phyloP scores from a whole-genome alignment of 129 eudicot genomes.

The Ambrosia trifida region DNA sequence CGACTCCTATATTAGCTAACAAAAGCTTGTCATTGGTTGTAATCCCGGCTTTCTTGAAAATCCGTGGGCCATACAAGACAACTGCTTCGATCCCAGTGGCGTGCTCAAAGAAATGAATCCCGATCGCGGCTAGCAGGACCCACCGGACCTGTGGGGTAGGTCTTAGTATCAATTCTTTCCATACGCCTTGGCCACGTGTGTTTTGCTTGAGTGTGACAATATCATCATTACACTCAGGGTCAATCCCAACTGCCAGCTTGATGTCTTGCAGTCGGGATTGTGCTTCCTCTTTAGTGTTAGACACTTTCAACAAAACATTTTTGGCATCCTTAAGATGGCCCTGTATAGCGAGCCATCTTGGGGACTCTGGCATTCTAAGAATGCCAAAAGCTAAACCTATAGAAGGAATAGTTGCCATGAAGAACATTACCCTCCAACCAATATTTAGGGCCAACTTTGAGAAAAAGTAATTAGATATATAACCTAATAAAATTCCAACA shows the following conservation, averaged over 20 bases:
- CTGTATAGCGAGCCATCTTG: slow-evolving; percentile 76
- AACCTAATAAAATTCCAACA: slow-evolving; percentile 64
- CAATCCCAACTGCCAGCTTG: slow-evolving; percentile 54
- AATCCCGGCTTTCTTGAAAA: slow-evolving; percentile 71
- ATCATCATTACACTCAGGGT: slow-evolving; percentile 44
- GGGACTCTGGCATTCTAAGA: slow-evolving; percentile 80
- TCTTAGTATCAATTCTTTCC: slow-evolving; percentile 60
- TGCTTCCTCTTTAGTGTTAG: slow-evolving; percentile 53
- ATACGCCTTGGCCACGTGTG: slow-evolving; percentile 41
- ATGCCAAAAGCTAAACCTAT: slow-evolving; percentile 57
- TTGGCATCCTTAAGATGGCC: slow-evolving; percentile 65
- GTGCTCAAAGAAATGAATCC: slow-evolving; percentile 86
- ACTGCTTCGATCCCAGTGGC: slow-evolving; percentile 84
- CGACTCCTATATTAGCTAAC: slow-evolving; percentile 65
- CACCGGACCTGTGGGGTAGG: slow-evolving; percentile 70
- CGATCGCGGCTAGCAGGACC: slow-evolving; percentile 66
- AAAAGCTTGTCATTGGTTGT: slow-evolving; percentile 38
- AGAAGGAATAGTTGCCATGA: slow-evolving; percentile 63
- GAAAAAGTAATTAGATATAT: slow-evolving; percentile 58
- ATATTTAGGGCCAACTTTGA: slow-evolving; percentile 34
- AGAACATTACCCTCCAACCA: slow-evolving; percentile 82
- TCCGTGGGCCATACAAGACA: slow-evolving; percentile 63
- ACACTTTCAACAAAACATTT: slow-evolving; percentile 41
- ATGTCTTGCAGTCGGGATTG: slow-evolving; percentile 56
- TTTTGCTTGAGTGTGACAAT: slow-evolving; percentile 26